Evolutionary conservation across 73 alveolate species (phyloP).

Genomic region (Blepharisma stoltei): DNA sequence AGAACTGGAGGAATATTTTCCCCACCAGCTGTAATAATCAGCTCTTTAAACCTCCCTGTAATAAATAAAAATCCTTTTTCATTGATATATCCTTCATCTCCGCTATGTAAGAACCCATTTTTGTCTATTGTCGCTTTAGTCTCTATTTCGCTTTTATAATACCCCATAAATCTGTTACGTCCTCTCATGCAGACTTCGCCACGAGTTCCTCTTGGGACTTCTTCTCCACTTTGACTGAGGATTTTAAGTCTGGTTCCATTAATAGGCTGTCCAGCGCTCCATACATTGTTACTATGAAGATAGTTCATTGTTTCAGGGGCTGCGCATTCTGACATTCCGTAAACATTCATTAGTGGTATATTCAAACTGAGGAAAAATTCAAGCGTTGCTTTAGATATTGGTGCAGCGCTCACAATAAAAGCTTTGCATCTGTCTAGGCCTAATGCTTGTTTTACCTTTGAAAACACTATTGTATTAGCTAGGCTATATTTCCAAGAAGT

Average conservation of each 20-base stretch:
- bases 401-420: conserved; percentile 62
- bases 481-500: neutral
- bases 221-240: conserved; percentile 40
- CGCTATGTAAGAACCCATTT: conserved; percentile 90
- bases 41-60: conserved; percentile 66
- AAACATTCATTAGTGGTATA: conserved; percentile 44
- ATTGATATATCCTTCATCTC: conserved; percentile 90
- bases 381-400: conserved; percentile 36
- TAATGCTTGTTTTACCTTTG: conserved; percentile 34
- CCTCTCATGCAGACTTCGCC: conserved; percentile 98
- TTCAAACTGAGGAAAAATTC: conserved; percentile 53
- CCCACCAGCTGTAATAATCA: conserved; percentile 96
- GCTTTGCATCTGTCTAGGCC: conserved; percentile 44
- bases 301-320: conserved; percentile 29
- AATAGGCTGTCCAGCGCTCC: conserved; percentile 51
- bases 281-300: neutral
- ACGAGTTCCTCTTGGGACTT: conserved; percentile 49
- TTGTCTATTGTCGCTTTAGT: conserved; percentile 82
- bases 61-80: conserved; percentile 76
- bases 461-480: conserved; percentile 25
- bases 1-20: conserved; percentile 95
- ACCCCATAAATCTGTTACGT: conserved; percentile 88
- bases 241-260: conserved; percentile 53
- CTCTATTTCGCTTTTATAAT: conserved; percentile 78
- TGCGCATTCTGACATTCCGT: conserved; percentile 62